These are phyloP conservation scores for Themeda triandra DNA, from an alignment of 176 grass and related monocot species.

Conservation along the genomic window DNA sequence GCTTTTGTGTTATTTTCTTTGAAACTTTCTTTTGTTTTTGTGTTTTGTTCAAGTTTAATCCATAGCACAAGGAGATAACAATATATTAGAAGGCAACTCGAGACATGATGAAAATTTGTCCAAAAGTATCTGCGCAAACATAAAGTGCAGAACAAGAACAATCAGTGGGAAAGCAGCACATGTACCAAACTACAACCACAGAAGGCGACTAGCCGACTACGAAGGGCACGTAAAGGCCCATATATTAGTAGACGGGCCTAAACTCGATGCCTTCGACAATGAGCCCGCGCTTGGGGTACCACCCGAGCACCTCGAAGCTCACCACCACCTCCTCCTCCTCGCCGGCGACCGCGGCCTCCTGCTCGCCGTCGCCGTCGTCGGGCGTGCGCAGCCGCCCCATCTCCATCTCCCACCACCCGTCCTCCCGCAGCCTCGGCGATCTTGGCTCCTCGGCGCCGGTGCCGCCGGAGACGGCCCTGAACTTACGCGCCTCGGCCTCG, in stretches of 20 bases:
- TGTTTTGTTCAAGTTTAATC: no score
- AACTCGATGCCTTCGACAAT: background rate
- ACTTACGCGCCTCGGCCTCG: background rate
- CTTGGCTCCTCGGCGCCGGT: background rate
- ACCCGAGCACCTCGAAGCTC: constrained; percentile 31
- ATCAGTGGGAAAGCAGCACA: no score
- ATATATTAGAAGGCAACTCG: no score
- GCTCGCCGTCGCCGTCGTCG: background rate
- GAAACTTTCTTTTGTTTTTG: no score
- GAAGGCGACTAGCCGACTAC: background rate
- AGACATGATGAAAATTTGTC: no score
- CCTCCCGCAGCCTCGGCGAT: background rate
- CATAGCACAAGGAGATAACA: no score
- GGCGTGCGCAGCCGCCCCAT: constrained; percentile 11
- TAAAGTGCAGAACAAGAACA: no score
- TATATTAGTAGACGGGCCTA: background rate
- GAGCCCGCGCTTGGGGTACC: background rate
- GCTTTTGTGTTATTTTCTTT: no score
- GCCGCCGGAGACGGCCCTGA: background rate
- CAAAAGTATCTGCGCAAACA: no score
- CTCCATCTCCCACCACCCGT: constrained; percentile 53
- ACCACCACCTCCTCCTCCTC: background rate
- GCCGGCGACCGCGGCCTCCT: background rate
- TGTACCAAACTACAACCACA: no score
- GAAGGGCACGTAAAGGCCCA: background rate